phyloP scores from a whole-genome alignment of 2,329 filamentous ascomycete genomes.

The Talaromyces sp. region DNA sequence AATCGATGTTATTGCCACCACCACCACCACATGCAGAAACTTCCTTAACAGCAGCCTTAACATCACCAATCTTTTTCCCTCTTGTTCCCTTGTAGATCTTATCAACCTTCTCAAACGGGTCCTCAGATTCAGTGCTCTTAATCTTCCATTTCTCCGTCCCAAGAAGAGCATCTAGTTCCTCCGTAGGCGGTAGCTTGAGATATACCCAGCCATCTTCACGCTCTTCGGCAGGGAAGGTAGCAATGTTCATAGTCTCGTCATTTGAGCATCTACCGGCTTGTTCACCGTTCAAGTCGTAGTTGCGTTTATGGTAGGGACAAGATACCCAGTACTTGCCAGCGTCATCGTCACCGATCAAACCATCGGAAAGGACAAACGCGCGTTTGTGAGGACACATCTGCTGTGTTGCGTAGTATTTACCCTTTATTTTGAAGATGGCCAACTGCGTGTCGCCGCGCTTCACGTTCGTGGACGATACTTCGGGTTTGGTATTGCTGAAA shows the following conservation, averaged over 20 bases:
- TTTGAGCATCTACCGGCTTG: constrained; percentile 67
- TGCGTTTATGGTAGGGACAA: constrained; percentile 85
- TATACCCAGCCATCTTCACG: constrained; percentile 73
- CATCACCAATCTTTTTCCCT: constrained; percentile 44
- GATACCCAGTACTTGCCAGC: constrained; percentile 72
- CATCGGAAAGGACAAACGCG: constrained; percentile 82
- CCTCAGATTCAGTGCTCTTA: constrained; percentile 60
- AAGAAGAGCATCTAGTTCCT: constrained; percentile 72
- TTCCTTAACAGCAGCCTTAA: constrained; percentile 14
- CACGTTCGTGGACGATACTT: constrained; percentile 64
- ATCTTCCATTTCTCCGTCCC: constrained; percentile 77
- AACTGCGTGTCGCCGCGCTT: constrained; percentile 87
- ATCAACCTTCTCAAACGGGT: constrained; percentile 54
- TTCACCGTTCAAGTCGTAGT: constrained; percentile 68
- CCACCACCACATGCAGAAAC: constrained; percentile 16
- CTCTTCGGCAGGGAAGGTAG: constrained; percentile 73
- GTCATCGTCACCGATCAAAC: constrained; percentile 62
- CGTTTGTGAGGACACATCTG: constrained; percentile 95
- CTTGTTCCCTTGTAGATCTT: constrained; percentile 52
- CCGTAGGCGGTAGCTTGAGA: constrained; percentile 70
- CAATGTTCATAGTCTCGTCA: constrained; percentile 70
- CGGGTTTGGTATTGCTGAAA: constrained; percentile 47
- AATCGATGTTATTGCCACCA: constrained; percentile 29
- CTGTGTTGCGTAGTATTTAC: constrained; percentile 77
- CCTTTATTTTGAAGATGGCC: constrained; percentile 76